These are phyloP conservation scores for Dactylis glomerata DNA, from an alignment of 176 grass and related monocot species.

Conservation along the genomic window DNA sequence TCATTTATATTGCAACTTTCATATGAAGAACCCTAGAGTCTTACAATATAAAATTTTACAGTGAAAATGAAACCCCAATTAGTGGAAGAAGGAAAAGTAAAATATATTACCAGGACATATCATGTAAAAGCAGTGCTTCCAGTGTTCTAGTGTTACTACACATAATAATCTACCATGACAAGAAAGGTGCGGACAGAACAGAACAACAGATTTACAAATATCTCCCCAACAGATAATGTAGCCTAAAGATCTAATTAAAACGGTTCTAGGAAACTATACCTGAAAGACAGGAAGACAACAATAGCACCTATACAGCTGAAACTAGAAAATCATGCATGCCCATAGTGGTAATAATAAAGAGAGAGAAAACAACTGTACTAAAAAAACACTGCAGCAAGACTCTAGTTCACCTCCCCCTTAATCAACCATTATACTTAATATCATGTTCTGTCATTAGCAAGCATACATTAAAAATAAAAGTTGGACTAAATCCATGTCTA, in stretches of 20 bases:
- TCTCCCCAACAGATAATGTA: not conserved
- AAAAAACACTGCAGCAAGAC: not conserved
- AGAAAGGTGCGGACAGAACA: not conserved
- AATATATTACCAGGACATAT: not conserved
- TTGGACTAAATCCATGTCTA: not conserved
- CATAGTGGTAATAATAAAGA: not conserved
- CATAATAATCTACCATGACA: slow-evolving; percentile 4
- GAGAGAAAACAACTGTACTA: not conserved
- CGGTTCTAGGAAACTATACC: not conserved
- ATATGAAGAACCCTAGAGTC: not conserved
- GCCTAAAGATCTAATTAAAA: not conserved
- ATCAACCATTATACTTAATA: not conserved
- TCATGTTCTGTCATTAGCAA: not conserved
- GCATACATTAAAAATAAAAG: slow-evolving; percentile 1
- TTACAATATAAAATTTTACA: not conserved
- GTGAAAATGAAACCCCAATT: not conserved
- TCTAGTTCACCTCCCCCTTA: not conserved
- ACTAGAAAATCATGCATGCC: not conserved
- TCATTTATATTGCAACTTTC: not conserved
- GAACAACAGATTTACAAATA: not conserved
- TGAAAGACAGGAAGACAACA: not conserved
- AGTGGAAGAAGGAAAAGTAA: slow-evolving; percentile 5
- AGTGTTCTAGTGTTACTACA: not conserved
- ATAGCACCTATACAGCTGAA: not conserved
- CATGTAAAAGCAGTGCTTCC: not conserved